Base-by-base conservation (phyloP, 352 stramenopile species). In the Pythium myriotylum region DNA sequence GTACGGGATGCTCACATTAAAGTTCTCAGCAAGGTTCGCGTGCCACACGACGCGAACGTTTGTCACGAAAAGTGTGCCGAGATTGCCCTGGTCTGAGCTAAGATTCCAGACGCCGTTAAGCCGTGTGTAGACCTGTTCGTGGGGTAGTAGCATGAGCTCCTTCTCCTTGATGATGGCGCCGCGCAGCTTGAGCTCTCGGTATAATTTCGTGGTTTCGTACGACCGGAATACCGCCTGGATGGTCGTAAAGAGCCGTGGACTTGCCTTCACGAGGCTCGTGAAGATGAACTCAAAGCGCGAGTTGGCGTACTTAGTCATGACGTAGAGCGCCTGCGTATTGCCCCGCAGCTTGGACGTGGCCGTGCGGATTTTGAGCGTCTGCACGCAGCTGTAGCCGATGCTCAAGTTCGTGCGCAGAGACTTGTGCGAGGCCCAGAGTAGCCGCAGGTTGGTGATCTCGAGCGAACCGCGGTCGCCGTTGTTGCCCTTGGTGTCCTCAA, bases 401-500 rank as follows among this genome's bases (percentile, higher is more conserved):
- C 79, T 96, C 10, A 97, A 63, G 57, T 97, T 97, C 26, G 85
- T 94, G 12, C 80, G 76, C 35, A 80, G 67, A 12, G 77, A 88
- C 70, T 93, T 94, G 80, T 98, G 91, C 52, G 82, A 92, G 10
- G 91, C 79, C 92, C 92, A 98, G 1, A 97, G 59, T 37, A 98
- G 77, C 37, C 92, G 69, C 65, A 98, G 65, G 68, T 97, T 98
- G n/a, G 92, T 97, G 62, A 98, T 91, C 59, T 93, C 74, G 7
- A 97, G 72, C 23, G 77, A 87, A 12, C 89, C 92, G 60, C 88
- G 77, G 48, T 97, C 88, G 64, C 92, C 92, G 70, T 97, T 97
- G 76, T 98, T 98, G 39, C 91, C 92, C 68, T 98, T 98, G 10
- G 92, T 98, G 65, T 98, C 92, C 63, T 98, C 92, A 8, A 98